Conservation (phyloP, 148 eudicot species). For the Chenopodium quinoa region DNA sequence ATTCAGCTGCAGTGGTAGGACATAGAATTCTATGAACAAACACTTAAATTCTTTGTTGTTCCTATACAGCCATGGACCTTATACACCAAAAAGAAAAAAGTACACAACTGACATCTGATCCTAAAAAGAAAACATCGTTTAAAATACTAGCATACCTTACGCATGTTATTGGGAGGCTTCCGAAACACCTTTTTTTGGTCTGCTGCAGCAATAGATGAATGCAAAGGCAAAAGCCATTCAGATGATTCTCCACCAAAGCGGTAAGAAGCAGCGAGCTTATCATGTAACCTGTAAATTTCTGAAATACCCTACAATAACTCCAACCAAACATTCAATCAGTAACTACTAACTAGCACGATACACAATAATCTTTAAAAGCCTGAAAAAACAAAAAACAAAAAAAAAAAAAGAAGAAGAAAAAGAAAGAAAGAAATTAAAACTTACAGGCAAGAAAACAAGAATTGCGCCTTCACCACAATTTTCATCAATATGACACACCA, state of each 20-base stretch:
- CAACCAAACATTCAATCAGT: conserved; percentile 2
- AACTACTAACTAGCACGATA: not conserved
- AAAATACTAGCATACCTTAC: conserved; percentile 56
- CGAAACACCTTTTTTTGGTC: conserved; percentile 88
- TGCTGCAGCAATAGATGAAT: conserved; percentile 82
- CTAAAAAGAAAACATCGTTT: not conserved
- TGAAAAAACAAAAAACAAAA: not conserved
- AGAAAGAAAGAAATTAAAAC: conserved; percentile 8
- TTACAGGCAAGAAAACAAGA: conserved; percentile 90
- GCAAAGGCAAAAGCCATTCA: conserved; percentile 94
- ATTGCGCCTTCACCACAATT: conserved; percentile 81
- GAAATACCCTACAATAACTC: conserved; percentile 66
- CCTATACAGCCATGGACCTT: not conserved
- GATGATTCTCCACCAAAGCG: conserved; percentile 77
- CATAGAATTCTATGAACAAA: not conserved
- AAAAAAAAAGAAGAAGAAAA: too few relatives aligned
- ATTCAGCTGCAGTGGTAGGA: not conserved
- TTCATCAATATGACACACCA: conserved; percentile 88
- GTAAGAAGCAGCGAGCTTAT: conserved; percentile 73
- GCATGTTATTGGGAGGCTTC: conserved; percentile 64
- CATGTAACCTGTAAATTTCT: conserved; percentile 68
- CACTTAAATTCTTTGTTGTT: not conserved
- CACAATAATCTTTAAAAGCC: not conserved
- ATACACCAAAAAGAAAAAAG: too few relatives aligned
- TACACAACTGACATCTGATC: too few relatives aligned